These are phyloP conservation scores for Tothia fuscella DNA, from an alignment of 2,329 filamentous ascomycete species.

Conservation along the genomic window DNA sequence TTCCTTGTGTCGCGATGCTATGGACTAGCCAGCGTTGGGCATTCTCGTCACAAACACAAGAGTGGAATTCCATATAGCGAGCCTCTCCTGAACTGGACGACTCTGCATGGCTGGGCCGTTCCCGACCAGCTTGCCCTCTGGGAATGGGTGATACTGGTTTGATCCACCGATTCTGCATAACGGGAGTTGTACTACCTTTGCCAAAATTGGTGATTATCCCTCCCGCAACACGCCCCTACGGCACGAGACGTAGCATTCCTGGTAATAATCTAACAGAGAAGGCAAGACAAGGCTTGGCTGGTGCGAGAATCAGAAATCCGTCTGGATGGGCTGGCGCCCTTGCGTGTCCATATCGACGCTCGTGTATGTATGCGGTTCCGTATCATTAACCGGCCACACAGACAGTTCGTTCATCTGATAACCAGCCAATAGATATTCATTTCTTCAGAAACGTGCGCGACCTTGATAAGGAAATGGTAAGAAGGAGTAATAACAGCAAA, in stretches of 20 bases:
- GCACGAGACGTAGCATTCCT: slow-evolving; percentile 6
- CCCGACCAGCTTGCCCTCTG: slow-evolving; percentile 1
- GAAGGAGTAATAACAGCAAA: too few species aligned
- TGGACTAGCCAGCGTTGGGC: neutral
- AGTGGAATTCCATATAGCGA: neutral
- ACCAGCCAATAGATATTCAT: too few species aligned
- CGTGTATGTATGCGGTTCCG: too few species aligned
- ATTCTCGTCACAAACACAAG: slow-evolving; percentile 6
- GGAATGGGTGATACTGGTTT: neutral
- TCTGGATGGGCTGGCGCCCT: too few species aligned
- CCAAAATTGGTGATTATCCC: too few species aligned
- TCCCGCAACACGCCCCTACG: too few species aligned
- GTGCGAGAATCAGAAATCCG: too few species aligned
- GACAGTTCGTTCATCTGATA: too few species aligned
- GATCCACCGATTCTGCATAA: slow-evolving; percentile 8
- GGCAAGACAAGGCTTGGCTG: slow-evolving; percentile 5
- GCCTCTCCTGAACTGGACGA: slow-evolving; percentile 1
- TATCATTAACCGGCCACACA: too few species aligned
- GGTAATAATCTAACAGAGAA: neutral
- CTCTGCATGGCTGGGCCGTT: neutral
- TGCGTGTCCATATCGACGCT: too few species aligned
- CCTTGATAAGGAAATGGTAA: too few species aligned
- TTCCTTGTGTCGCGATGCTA: slow-evolving; percentile 2
- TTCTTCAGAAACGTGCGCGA: too few species aligned
- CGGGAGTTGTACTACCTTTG: slow-evolving; percentile 6